Conservation (phyloP, 2,329 filamentous ascomycete species). For the Colletotrichum horii region DNA sequence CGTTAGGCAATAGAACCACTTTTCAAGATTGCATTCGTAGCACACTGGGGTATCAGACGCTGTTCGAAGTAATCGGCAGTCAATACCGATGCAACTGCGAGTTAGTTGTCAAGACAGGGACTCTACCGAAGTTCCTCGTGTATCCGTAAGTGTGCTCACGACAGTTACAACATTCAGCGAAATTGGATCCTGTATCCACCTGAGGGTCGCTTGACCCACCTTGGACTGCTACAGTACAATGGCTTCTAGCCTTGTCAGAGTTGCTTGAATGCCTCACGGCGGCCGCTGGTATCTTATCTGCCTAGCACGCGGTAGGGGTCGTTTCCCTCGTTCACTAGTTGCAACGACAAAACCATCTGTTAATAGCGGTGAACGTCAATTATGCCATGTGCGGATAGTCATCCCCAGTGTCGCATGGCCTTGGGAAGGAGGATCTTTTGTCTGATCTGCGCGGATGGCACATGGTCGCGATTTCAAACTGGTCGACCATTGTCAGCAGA, state of each 20-base stretch:
- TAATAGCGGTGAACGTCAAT: not conserved
- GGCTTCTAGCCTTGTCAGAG: not conserved
- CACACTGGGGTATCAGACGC: not conserved
- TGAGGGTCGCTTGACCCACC: not conserved
- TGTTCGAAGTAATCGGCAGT: not conserved
- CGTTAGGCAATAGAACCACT: not conserved
- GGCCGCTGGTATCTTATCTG: not conserved
- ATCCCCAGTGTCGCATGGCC: not conserved
- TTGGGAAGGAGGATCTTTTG: not conserved
- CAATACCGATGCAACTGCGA: not conserved
- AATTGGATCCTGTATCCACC: not conserved
- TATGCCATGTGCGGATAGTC: not conserved
- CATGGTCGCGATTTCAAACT: not conserved
- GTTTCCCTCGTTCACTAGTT: not conserved
- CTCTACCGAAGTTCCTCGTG: not conserved
- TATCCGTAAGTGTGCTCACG: not conserved
- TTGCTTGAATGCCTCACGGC: not conserved
- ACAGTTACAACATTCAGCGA: not conserved
- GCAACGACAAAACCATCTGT: not conserved
- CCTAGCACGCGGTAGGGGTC: too few relatives aligned
- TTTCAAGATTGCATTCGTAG: not conserved
- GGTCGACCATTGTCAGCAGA: not conserved
- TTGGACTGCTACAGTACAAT: not conserved
- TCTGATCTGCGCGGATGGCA: not conserved
- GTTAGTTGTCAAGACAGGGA: not conserved